Evolutionary conservation across 163 green algal species (phyloP), one percentile per base, ranked within the genome.

Genomic region (Picocystis sp.): DNA sequence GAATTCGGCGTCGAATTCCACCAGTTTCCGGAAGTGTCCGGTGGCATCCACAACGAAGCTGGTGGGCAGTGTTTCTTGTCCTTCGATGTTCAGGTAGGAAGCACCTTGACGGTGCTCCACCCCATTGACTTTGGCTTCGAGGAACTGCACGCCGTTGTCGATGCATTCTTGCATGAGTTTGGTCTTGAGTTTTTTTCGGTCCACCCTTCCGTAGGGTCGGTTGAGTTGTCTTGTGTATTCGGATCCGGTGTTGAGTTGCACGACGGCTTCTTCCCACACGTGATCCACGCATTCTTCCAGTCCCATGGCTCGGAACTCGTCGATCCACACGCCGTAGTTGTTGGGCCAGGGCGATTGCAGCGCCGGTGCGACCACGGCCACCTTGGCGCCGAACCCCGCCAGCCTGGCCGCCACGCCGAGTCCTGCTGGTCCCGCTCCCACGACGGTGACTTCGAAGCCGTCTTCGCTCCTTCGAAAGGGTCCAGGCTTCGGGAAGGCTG

Each of bases 321-420:
- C 89, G 2, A 88, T 65, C 89, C 89, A 98, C 14, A 95, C 87
- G 24, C 89, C 89, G 59, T 96, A 98, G 58, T 97, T 98, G 65
- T 96, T 96, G 1, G 81, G 76, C 89, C 88, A 97, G 29, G 74
- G 60, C 9, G 60, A 70, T 17, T 81, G 55, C 2, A 87, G 89
- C 2, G 74, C 58, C 1, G 86, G 85, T 57, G 96, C 89, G 3
- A 98, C 68, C 14, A 94, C 47, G 10, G 15, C n/a, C n/a, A 54
- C 47, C 13, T 54, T 54, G n/a, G n/a, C 38, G 6, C 47, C 47
- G n/a, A 33, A 45, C 5, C 25, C 35, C n/a, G 47, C 47, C n/a
- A 54, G 25, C 13, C 47, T 54, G 29, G 29, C 29, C 44, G 47
- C 47, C 47, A 53, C 47, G 10, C n/a, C 47, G n/a, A 53, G 47